Evolutionary conservation across 305 asterid species (phyloP).

Genomic region (Plantago rigida): DNA sequence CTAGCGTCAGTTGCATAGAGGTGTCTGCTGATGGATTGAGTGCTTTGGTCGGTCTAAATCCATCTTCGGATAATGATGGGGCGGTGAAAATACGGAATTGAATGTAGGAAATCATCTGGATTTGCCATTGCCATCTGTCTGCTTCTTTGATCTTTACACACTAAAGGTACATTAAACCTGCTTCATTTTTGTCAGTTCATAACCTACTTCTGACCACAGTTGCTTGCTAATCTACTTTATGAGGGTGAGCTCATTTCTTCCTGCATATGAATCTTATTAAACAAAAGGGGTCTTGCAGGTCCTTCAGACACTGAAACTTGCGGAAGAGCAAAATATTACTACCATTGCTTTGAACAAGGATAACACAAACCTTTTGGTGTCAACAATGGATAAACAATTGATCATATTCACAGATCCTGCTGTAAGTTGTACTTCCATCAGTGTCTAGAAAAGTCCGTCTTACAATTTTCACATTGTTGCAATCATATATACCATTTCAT

Average conservation of each 20-base stretch:
- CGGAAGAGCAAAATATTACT: slow-evolving; percentile 66
- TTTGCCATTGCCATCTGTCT: slow-evolving; percentile 63
- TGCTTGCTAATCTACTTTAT: not conserved
- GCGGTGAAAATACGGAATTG: slow-evolving; percentile 36
- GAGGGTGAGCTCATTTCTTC: not conserved
- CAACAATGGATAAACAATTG: slow-evolving; percentile 77
- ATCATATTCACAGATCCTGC: slow-evolving; percentile 86
- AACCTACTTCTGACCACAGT: slow-evolving; percentile 16
- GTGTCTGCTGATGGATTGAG: slow-evolving; percentile 70
- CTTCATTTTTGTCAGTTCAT: slow-evolving; percentile 1
- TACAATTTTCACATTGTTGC: not conserved
- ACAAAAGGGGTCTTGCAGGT: slow-evolving; percentile 40
- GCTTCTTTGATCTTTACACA: slow-evolving; percentile 71
- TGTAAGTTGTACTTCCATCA: slow-evolving; percentile 44
- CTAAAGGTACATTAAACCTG: slow-evolving; percentile 48
- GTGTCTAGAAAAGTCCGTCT: slow-evolving; percentile 4
- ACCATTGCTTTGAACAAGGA: slow-evolving; percentile 71
- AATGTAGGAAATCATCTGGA: slow-evolving; percentile 38
- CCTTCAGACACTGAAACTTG: slow-evolving; percentile 56
- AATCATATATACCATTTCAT: slow-evolving; percentile 9
- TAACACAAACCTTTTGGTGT: slow-evolving; percentile 78
- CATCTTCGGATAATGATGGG: slow-evolving; percentile 47
- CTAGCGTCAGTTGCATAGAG: slow-evolving; percentile 73
- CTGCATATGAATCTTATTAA: slow-evolving; percentile 18
- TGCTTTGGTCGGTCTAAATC: slow-evolving; percentile 77